These are phyloP conservation scores for Fusarium oligoseptatum DNA, from an alignment of 2,329 filamentous ascomycete species.

Conservation along the genomic window DNA sequence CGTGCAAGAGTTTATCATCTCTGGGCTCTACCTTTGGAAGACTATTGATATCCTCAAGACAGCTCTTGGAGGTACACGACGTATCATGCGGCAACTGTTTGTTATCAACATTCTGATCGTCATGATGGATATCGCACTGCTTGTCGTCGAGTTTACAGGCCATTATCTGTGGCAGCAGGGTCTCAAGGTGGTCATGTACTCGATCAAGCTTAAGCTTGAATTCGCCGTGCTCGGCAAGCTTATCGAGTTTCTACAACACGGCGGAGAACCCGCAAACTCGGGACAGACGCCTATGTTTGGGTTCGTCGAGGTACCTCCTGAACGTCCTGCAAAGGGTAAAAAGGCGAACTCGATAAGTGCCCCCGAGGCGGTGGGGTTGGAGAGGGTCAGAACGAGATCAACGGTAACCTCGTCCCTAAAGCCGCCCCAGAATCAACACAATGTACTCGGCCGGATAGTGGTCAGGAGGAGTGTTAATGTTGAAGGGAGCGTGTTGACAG, in stretches of 20 bases:
- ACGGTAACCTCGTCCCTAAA: constrained; percentile 11
- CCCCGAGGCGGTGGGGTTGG: neutral
- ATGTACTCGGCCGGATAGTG: neutral
- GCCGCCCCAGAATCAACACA: constrained; percentile 4
- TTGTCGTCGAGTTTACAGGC: constrained; percentile 49
- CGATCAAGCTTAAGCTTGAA: constrained; percentile 55
- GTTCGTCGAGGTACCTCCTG: constrained; percentile 33
- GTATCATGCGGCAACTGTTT: constrained; percentile 35
- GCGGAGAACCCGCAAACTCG: constrained; percentile 27
- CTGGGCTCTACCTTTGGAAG: constrained; percentile 37
- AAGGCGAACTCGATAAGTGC: neutral
- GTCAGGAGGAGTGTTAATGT: constrained; percentile 14
- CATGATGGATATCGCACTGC: constrained; percentile 56
- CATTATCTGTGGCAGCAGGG: constrained; percentile 51
- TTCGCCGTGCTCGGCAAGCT: constrained; percentile 53
- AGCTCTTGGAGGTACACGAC: constrained; percentile 19
- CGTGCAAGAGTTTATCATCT: constrained; percentile 32
- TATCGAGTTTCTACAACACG: constrained; percentile 50
- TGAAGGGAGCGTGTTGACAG: constrained; percentile 7
- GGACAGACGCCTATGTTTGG: constrained; percentile 27
- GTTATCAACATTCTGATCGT: constrained; percentile 59
- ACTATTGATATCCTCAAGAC: constrained; percentile 22
- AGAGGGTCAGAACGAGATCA: constrained; percentile 20
- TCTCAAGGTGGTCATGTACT: constrained; percentile 53
- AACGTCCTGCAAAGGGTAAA: constrained; percentile 10